A percentile compares a stretch with the other conserved stretches of the same genome.
phyloP scores from a whole-genome alignment of 208 protist genomes.

The Trypanosoma cruzi region DNA sequence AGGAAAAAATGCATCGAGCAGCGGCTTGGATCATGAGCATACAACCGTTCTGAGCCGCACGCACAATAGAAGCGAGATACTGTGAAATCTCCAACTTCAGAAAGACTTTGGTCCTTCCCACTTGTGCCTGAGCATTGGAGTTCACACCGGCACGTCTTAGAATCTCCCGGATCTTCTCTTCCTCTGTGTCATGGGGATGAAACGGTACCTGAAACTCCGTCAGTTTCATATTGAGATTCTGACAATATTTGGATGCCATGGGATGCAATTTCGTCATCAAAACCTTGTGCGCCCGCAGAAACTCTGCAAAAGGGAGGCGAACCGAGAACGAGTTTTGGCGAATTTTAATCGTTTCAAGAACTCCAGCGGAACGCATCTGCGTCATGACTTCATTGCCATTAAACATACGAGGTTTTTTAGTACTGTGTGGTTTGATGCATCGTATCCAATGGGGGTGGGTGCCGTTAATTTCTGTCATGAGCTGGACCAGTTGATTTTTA shows the following conservation, averaged over 20 bases:
- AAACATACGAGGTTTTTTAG: constrained; percentile 37
- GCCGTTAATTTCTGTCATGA: constrained; percentile 44
- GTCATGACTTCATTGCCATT: constrained; percentile 38
- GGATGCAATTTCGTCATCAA: background rate
- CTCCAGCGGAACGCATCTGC: constrained; percentile 49
- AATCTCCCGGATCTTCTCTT: constrained; percentile 4
- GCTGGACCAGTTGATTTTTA: constrained; percentile 34
- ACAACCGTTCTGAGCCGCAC: constrained; percentile 11
- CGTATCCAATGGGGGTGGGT: constrained; percentile 58
- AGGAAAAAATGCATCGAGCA: constrained; percentile 1
- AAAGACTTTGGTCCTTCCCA: constrained; percentile 53
- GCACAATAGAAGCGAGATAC: constrained; percentile 17
- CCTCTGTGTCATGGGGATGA: background rate
- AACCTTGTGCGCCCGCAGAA: constrained; percentile 22
- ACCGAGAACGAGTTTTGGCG: constrained; percentile 43
- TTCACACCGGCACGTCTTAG: constrained; percentile 5
- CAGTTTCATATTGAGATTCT: background rate
- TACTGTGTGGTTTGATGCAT: constrained; percentile 59
- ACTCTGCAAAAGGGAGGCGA: constrained; percentile 39
- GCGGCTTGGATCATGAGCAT: constrained; percentile 21
- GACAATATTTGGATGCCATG: background rate
- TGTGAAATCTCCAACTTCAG: constrained; percentile 34
- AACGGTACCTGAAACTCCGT: constrained; percentile 2
- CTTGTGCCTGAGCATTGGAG: constrained; percentile 24
- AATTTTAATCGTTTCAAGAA: constrained; percentile 62